A percentile compares a stretch with the other conserved stretches of the same genome.
Conservation (phyloP, 768 basidiomycete species). For the Rhizopogon vulgaris region DNA sequence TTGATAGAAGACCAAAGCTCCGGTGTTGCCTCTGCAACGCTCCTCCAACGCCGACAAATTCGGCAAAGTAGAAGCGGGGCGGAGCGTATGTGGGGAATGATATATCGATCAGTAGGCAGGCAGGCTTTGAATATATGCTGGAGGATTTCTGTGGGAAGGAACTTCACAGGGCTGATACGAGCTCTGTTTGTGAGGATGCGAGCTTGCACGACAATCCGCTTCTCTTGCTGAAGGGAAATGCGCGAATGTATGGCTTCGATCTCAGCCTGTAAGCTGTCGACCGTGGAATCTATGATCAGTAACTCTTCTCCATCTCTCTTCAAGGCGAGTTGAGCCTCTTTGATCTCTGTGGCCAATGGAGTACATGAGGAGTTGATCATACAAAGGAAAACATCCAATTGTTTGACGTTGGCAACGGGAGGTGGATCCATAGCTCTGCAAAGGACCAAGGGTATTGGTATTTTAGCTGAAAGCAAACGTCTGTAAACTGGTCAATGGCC, state of each 20-base stretch:
- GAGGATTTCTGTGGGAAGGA: constrained; percentile 25
- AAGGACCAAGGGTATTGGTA: background rate
- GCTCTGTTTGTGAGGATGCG: constrained; percentile 18
- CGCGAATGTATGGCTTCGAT: constrained; percentile 4
- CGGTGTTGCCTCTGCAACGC: constrained; percentile 21
- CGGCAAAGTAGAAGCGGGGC: constrained; percentile 28
- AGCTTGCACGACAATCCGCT: constrained; percentile 12
- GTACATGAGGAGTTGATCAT: background rate
- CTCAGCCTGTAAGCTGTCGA: background rate
- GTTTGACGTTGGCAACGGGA: background rate
- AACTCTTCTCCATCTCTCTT: background rate
- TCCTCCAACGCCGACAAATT: constrained; percentile 28
- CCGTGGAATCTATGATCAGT: background rate
- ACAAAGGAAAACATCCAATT: background rate
- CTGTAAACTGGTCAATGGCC: background rate
- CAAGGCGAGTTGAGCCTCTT: background rate
- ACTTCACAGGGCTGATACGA: constrained; percentile 22
- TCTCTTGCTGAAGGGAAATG: constrained; percentile 13
- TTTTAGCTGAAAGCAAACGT: background rate
- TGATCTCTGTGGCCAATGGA: background rate
- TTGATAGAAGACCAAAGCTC: constrained; percentile 26
- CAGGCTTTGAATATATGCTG: constrained; percentile 26
- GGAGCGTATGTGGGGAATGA: constrained; percentile 13
- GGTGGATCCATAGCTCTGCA: background rate
- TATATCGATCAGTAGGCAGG: constrained; percentile 16